phyloP scores from a whole-genome alignment of 1,284 basidiomycete genomes.

The Moesziomyces globuligerus region DNA sequence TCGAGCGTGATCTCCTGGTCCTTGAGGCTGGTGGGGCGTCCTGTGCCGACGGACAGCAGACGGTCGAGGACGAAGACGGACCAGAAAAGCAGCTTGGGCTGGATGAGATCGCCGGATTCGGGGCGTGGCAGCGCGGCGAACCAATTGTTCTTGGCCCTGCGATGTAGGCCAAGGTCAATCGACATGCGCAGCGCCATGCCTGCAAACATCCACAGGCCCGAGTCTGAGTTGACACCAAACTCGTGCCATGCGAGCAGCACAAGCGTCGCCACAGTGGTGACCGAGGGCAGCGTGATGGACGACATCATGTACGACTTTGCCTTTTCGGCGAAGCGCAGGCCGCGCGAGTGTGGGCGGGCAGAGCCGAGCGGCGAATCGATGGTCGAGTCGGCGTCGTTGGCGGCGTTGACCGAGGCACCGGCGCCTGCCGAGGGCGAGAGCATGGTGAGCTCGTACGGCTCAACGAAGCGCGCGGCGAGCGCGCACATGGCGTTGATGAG shows the following conservation, averaged over 20 bases:
- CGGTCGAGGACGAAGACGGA: constrained; percentile 10
- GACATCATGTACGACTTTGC: constrained; percentile 14
- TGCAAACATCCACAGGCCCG: constrained; percentile 13
- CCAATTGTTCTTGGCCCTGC: constrained; percentile 4
- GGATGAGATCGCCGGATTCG: constrained; percentile 1
- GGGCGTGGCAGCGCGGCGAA: background rate
- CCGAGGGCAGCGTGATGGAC: constrained; percentile 8
- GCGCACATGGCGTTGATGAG: constrained; percentile 12
- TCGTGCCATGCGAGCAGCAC: constrained; percentile 14
- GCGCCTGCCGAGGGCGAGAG: background rate
- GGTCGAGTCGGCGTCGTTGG: background rate
- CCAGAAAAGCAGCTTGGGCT: constrained; percentile 7
- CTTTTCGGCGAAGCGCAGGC: constrained; percentile 2
- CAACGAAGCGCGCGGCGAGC: constrained; percentile 6
- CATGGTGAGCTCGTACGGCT: constrained; percentile 4
- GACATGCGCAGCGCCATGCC: constrained; percentile 13
- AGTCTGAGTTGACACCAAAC: constrained; percentile 15
- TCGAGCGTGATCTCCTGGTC: constrained; percentile 14
- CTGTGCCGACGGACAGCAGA: constrained; percentile 8
- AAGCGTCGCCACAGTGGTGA: constrained; percentile 3
- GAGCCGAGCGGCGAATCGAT: background rate
- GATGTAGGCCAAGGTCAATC: constrained; percentile 11
- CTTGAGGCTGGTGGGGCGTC: constrained; percentile 7
- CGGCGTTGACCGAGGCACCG: background rate
- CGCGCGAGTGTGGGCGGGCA: constrained; percentile 3